Percentiles rank a stretch among this genome's conserved stretches.
Evolutionary conservation across 2,329 filamentous ascomycete genomes (phyloP).

Genomic region (Xenoacremonium recifei): DNA sequence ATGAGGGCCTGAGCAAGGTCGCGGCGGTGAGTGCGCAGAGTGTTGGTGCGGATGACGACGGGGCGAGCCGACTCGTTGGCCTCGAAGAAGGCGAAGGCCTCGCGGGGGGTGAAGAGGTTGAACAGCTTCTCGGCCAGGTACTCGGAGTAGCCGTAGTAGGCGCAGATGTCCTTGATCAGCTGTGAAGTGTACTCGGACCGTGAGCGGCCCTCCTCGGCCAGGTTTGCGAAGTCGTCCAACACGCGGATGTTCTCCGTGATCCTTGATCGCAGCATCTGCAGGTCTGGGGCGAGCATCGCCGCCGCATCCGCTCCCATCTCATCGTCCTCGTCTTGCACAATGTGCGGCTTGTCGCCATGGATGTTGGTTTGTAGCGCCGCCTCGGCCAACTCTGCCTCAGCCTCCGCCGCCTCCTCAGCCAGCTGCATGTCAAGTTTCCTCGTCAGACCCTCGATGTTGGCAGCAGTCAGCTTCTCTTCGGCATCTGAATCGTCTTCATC

Average conservation of each 20-base stretch:
- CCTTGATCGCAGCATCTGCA: constrained; percentile 82
- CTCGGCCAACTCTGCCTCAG: constrained; percentile 82
- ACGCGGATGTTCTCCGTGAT: constrained; percentile 94
- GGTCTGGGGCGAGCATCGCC: constrained; percentile 75
- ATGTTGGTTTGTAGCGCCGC: constrained; percentile 92
- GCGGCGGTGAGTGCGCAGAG: constrained; percentile 70
- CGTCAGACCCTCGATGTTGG: constrained; percentile 92
- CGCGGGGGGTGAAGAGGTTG: constrained; percentile 85
- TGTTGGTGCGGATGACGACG: constrained; percentile 96
- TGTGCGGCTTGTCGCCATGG: constrained; percentile 67
- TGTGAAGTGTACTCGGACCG: constrained; percentile 85
- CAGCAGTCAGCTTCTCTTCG: constrained; percentile 88
- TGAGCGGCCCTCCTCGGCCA: constrained; percentile 77
- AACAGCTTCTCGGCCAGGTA: constrained; percentile 96
- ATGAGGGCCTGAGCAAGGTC: constrained; percentile 92
- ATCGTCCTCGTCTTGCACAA: constrained; percentile 62
- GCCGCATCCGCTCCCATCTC: constrained; percentile 57
- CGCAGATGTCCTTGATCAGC: constrained; percentile 86
- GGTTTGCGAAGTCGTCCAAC: constrained; percentile 80
- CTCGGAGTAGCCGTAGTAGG: constrained; percentile 94
- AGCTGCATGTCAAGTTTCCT: constrained; percentile 76
- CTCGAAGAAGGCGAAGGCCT: constrained; percentile 98
- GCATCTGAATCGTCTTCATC: constrained; percentile 87
- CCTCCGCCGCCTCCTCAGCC: constrained; percentile 77
- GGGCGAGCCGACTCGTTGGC: constrained; percentile 94